Base-by-base conservation (phyloP, 176 grass and related monocot species). In the Microstegium vimineum region DNA sequence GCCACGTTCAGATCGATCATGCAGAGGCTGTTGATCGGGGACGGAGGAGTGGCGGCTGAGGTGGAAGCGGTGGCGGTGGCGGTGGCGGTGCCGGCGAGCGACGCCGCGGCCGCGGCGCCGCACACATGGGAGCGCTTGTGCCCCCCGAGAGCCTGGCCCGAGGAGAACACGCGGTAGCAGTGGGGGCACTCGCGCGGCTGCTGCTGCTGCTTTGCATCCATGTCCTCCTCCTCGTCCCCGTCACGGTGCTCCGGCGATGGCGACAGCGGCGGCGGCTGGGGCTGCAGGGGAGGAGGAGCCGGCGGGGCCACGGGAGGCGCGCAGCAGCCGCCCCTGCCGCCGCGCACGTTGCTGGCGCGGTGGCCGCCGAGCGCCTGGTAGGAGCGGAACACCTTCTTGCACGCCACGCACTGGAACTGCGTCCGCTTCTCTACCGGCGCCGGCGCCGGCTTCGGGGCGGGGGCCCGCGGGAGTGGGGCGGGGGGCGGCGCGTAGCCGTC, bases 281-380 rank as follows among this genome's bases (percentile, higher is more conserved):
- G 78, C 54, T 17, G 86, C 7, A 22, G 72, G 3, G 34, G 32
- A 34, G 40, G 74, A 6, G 56, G 62, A 22, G 82, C 51, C 8
- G n/a, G n/a, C n/a, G 35, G 52, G 8, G 79, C 51, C 5, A 74
- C 2, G 57, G 83, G 79, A 4, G 82, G 75, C 51, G 85, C 83
- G 78, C 62, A 71, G 83, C 86, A 89, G 35, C 73, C 82, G 61
- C 76, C 74, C 52, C 62, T 46, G 49, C 77, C 86, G 45, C 78
- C 76, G 51, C 87, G 89, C 49, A 89, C 78, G 85, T 94, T 90
- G 80, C 87, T 90, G 20, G 94, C 84, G 49, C 81, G 84, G 85
- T 91, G 94, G 13, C 85, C 90, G 30, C 87, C 91, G 9, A 97
- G 91, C 22, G 89, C 91, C 82, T 88, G 91, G 86, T 97, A 90